phyloP scores from a whole-genome alignment of 768 basidiomycete species.

The Paxillus rubicundulus region DNA sequence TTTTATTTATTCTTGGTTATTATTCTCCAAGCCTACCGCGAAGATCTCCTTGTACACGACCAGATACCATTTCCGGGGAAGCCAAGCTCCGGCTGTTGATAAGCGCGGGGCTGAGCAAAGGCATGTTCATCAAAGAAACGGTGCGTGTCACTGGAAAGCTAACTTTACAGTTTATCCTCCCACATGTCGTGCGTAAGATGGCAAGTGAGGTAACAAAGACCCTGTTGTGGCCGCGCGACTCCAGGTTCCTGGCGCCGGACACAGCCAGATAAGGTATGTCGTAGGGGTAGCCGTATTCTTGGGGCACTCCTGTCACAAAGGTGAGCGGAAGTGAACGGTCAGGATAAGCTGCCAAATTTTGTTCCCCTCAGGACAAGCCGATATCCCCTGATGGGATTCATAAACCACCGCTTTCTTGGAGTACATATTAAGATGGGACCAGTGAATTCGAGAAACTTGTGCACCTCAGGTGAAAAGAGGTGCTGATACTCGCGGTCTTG shows the following conservation, averaged over 20 bases:
- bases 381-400: conserved; percentile 24
- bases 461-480: conserved; percentile 2
- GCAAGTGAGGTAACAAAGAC: conserved; percentile 15
- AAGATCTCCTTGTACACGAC: conserved; percentile 23
- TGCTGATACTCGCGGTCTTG: conserved; percentile 10
- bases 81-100: conserved; percentile 17
- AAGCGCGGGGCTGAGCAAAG: conserved; percentile 12
- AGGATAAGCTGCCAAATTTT: conserved; percentile 25
- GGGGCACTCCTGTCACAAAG: conserved; percentile 8
- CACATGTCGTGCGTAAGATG: conserved; percentile 21
- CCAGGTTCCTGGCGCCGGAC: conserved; percentile 3
- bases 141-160: conserved; percentile 16
- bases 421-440: conserved; percentile 1
- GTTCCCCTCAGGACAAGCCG: conserved; percentile 9
- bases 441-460: conserved; percentile 8
- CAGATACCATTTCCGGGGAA: conserved; percentile 14
- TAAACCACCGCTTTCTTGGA: conserved; percentile 3
- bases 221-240: conserved; percentile 21
- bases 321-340: conserved; percentile 7
- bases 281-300: conserved; percentile 12
- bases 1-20: neutral
- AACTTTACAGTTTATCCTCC: conserved; percentile 22
- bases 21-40: conserved; percentile 24
- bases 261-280: conserved; percentile 18
- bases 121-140: conserved; percentile 5